Evolutionary conservation across 2,329 filamentous ascomycete species (phyloP), one percentile per base, ranked within the genome.

Genomic region (Thyridium curvatum): DNA sequence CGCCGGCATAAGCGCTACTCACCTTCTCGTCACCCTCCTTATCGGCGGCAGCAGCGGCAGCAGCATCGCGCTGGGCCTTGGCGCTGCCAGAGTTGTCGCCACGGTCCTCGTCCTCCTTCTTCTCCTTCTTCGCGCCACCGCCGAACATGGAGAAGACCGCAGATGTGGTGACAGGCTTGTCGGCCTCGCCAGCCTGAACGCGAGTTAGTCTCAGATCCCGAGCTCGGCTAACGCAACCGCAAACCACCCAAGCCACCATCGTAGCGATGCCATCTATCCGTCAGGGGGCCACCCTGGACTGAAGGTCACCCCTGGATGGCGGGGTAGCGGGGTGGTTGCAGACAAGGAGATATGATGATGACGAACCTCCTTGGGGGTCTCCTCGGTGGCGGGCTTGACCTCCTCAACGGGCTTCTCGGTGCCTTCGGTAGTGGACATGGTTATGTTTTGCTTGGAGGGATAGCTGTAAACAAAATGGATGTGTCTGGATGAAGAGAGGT

Each of bases 141-240:
- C 93, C 93, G 60, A 98, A 98, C 93, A 98, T 97, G 65, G 87
- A 91, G 74, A 97, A 97, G 49, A 97, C 86, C 52, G 77, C 74
- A 8, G 78, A 78, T 14, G 72, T 71, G 46, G 70, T 77, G 40
- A 75, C 68, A 41, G 70, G 62, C 56, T 66, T 60, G 45, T 58
- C 54, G 30, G 42, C 45, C 38, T 53, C 52, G 41, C 42, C 46
- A 40, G 49, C 41, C 30, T 47, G 28, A 39, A 43, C 37, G 18
- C 21, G 6, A 28, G 28, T 14, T n/a, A 41, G 13, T 13, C 17
- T 12, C 15, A 18, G 26, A 13, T 18, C 33, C 17, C 9, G 14
- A 12, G 38, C 38, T 33, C 8, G 18, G 15, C 26, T 17, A 16
- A 12, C 35, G 4, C 3, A 39, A 4, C 9, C 40, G 40, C 31